phyloP scores from a whole-genome alignment of 352 stramenopile species.

The Phytophthora agathidicida region DNA sequence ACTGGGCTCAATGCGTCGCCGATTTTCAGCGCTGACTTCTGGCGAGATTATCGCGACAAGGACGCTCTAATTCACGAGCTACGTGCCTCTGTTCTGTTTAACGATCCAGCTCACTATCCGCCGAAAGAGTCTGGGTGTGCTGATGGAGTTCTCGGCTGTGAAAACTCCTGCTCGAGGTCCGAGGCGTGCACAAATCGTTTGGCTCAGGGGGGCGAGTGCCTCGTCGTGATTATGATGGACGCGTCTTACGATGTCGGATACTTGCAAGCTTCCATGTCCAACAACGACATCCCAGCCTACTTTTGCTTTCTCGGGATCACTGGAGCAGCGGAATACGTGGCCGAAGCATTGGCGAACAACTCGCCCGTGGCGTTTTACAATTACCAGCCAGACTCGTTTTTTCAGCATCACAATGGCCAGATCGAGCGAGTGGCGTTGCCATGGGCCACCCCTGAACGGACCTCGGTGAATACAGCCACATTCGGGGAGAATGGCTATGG shows the following conservation, averaged over 20 bases:
- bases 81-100: conserved; percentile 27
- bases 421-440: conserved; percentile 51
- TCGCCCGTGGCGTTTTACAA: conserved; percentile 53
- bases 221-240: conserved; percentile 54
- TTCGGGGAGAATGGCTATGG: conserved; percentile 64
- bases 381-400: conserved; percentile 56
- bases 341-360: conserved; percentile 32
- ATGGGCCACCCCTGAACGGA: conserved; percentile 27
- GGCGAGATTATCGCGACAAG: conserved; percentile 46
- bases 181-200: conserved; percentile 44
- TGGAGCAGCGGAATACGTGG: conserved; percentile 27
- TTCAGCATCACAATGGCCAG: conserved; percentile 24
- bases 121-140: conserved; percentile 24
- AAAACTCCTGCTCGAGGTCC: conserved; percentile 51
- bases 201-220: conserved; percentile 32
- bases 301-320: conserved; percentile 49
- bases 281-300: conserved; percentile 46
- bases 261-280: conserved; percentile 43
- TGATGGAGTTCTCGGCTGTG: conserved; percentile 43
- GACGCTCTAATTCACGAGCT: conserved; percentile 36
- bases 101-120: conserved; percentile 33
- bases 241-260: conserved; percentile 42
- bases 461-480: conserved; percentile 24
- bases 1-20: conserved; percentile 31
- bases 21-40: conserved; percentile 52